These are phyloP conservation scores for Noccaea caerulescens DNA, from an alignment of 345 rosid genomes.

Conservation along the genomic window DNA sequence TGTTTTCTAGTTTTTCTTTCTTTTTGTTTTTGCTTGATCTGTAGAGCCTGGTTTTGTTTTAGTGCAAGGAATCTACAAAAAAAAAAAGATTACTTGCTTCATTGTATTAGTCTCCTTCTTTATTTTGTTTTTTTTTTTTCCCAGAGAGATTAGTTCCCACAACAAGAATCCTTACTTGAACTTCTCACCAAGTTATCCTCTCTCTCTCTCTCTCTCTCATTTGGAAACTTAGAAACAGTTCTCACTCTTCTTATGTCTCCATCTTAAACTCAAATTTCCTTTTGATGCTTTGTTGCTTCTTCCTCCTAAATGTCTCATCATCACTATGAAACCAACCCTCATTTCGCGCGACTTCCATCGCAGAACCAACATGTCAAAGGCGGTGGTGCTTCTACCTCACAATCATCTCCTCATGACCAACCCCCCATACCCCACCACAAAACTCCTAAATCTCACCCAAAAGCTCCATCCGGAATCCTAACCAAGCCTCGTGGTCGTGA, in stretches of 20 bases:
- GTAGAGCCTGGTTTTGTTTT: not conserved
- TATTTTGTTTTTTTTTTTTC: not conserved
- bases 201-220: constrained; percentile 27
- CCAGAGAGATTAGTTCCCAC: constrained; percentile 11
- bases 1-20: constrained; percentile 8
- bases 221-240: constrained; percentile 29
- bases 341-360: constrained; percentile 45
- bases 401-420: constrained; percentile 30
- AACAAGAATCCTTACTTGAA: constrained; percentile 64
- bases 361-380: constrained; percentile 35
- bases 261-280: constrained; percentile 16
- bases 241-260: constrained; percentile 24
- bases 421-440: constrained; percentile 21
- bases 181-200: constrained; percentile 65
- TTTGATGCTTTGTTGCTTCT: constrained; percentile 9
- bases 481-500: constrained; percentile 37
- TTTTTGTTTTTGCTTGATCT: constrained; percentile 12
- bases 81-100: constrained; percentile 68
- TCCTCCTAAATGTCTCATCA: constrained; percentile 48
- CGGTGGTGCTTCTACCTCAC: constrained; percentile 36
- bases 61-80: constrained; percentile 38
- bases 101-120: constrained; percentile 42
- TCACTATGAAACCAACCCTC: constrained; percentile 65
- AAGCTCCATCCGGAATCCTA: constrained; percentile 14
- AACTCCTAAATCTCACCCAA: constrained; percentile 13